phyloP scores from a whole-genome alignment of 2,329 filamentous ascomycete genomes.

The Phyllosticta paracitricarpa region DNA sequence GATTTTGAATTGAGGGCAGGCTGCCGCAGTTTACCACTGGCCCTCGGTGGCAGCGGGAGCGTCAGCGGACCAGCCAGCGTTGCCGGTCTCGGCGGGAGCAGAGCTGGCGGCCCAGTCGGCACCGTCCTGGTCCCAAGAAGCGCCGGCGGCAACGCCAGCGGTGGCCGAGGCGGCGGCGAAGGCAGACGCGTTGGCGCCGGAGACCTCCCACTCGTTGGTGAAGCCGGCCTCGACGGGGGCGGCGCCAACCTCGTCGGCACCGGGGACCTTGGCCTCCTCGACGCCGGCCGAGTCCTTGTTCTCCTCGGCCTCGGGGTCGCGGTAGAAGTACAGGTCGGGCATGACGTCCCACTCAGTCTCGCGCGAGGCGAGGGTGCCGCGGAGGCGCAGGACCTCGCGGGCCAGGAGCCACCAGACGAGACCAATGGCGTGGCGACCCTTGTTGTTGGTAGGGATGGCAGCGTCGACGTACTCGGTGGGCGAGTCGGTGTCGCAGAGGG shows the following conservation, averaged over 20 bases:
- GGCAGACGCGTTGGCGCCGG: slow-evolving; percentile 52
- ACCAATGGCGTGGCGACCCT: slow-evolving; percentile 98
- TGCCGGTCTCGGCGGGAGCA: slow-evolving; percentile 34
- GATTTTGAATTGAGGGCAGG: background rate
- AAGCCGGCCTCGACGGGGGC: slow-evolving; percentile 72
- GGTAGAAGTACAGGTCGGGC: slow-evolving; percentile 99
- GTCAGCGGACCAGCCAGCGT: slow-evolving; percentile 42
- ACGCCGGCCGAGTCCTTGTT: slow-evolving; percentile 80
- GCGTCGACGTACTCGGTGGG: slow-evolving; percentile 99
- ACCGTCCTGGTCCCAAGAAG: slow-evolving; percentile 55
- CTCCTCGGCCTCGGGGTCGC: slow-evolving; percentile 98
- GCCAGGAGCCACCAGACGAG: slow-evolving; percentile 99
- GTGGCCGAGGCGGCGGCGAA: slow-evolving; percentile 53
- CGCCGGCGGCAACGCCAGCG: slow-evolving; percentile 51
- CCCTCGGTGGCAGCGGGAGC: slow-evolving; percentile 22
- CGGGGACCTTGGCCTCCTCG: slow-evolving; percentile 77
- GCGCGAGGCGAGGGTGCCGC: slow-evolving; percentile 90
- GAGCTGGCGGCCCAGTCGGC: slow-evolving; percentile 60
- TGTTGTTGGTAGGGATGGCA: slow-evolving; percentile 99
- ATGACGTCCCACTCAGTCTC: slow-evolving; percentile 99
- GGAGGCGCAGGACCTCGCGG: slow-evolving; percentile 98
- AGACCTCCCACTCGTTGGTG: slow-evolving; percentile 78
- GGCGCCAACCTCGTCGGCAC: slow-evolving; percentile 73
- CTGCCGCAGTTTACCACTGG: slow-evolving; percentile 34
- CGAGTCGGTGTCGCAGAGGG: slow-evolving; percentile 97